These are phyloP conservation scores for Takashimella tepidaria DNA, from an alignment of 1,284 basidiomycete genomes.

Conservation along the genomic window DNA sequence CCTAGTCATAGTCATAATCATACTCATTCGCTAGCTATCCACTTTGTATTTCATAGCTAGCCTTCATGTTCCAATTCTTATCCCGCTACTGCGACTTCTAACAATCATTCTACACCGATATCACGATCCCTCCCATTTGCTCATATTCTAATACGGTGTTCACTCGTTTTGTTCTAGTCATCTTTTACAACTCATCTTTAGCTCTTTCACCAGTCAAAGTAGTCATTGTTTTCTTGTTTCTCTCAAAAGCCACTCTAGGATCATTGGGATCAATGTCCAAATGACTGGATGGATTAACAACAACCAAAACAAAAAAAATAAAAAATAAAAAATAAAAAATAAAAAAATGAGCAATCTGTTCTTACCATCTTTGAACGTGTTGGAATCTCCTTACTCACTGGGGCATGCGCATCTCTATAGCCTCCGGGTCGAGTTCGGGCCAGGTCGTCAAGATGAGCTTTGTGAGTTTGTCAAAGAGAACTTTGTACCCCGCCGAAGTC, in stretches of 20 bases:
- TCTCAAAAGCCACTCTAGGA: constrained; percentile 12
- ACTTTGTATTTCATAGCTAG: no score
- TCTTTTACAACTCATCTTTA: constrained; percentile 22
- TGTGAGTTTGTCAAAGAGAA: constrained; percentile 62
- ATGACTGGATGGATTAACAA: constrained; percentile 12
- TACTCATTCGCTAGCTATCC: no score
- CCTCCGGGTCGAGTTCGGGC: constrained; percentile 59
- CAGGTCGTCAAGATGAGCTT: constrained; percentile 56
- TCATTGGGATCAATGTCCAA: constrained; percentile 21
- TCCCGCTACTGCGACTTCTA: no score
- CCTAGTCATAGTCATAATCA: no score
- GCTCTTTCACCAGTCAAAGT: constrained; percentile 4
- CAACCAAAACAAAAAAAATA: not conserved
- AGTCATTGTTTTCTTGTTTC: constrained; percentile 11
- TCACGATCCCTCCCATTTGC: no score
- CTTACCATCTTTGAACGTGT: no score
- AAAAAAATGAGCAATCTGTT: no score
- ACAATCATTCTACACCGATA: no score
- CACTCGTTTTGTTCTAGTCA: no score
- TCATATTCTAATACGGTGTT: no score
- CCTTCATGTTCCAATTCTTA: no score
- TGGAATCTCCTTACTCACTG: constrained; percentile 31
- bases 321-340: not conserved
- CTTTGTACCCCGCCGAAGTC: constrained; percentile 64
- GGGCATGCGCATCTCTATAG: constrained; percentile 31